Evolutionary conservation across 2,329 filamentous ascomycete species (phyloP), one percentile per base, ranked within the genome.

Genomic region (Hypomyces rosellus): DNA sequence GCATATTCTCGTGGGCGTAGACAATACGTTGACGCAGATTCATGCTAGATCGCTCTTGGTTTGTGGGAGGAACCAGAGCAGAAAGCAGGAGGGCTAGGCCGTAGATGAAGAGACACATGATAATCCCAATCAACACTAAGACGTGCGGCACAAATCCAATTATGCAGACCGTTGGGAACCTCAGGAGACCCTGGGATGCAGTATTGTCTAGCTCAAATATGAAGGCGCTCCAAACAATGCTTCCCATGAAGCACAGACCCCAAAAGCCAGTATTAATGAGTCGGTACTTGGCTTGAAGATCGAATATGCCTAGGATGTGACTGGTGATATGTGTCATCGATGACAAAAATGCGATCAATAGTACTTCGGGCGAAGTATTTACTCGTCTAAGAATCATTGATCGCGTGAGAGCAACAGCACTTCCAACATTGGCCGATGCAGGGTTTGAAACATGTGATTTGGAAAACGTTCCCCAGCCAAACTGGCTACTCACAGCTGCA

Each of bases 101-200:
- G 64, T 97, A 97, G 44, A 99, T 95, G 7, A 75, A 62, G 3
- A 81, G 75, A 63, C 93, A 97, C 14, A 85, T 71, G 5, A 81
- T 52, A 43, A 96, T 96, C 1, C 92, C 93, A 7, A 79, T 61
- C 1, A 97, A 69, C 12, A 97, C 88, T 20, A 96, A 73, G n/a
- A 97, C 76, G 66, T 97, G 92, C 1, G 93, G 93, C 34, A 97
- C 86, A 65, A 97, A 96, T 1, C 92, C 89, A 30, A 97, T 86
- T 52, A 97, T 90, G 61, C 89, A 96, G 38, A 97, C 90, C 0
- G 91, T 96, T 3, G 93, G 93, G 57, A 95, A 96, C 54, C 89
- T 81, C 39, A 96, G 74, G 11, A 96, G 75, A 4, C 88, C 86
- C 61, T 84, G 79, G 18, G 72, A 72, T 0, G 71, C 65, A 5